These are phyloP conservation scores for Xylaria sp. DNA, from an alignment of 2,329 filamentous ascomycete genomes.

Conservation along the genomic window DNA sequence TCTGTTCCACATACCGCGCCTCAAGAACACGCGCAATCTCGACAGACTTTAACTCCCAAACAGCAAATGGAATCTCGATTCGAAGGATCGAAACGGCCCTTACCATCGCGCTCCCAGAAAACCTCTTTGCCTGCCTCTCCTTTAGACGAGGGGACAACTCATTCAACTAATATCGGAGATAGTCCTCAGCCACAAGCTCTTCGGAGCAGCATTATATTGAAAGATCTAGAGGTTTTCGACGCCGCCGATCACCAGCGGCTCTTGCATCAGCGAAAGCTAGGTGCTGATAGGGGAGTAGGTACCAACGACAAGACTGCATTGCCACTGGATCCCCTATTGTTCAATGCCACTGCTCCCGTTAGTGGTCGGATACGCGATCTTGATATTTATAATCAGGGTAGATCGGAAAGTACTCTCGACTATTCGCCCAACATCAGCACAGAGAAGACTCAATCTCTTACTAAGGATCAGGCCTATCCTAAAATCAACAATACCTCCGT, in stretches of 20 bases:
- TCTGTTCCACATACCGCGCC: constrained; percentile 1
- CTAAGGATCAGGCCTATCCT: not conserved
- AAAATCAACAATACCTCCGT: not conserved
- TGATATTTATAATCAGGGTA: not conserved
- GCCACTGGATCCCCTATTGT: not conserved
- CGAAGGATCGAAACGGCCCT: constrained; percentile 5
- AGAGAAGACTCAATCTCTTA: not conserved
- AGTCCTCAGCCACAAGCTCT: constrained; percentile 8
- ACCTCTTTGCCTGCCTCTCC: not conserved
- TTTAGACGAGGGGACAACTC: not conserved
- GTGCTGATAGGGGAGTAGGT: not conserved
- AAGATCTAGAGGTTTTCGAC: constrained; percentile 44
- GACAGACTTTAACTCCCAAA: constrained; percentile 22
- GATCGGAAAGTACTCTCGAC: not conserved
- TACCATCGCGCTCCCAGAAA: not conserved
- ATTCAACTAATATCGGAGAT: not conserved
- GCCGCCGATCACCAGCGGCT: constrained; percentile 37
- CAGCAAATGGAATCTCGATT: constrained; percentile 31
- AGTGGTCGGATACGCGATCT: not conserved
- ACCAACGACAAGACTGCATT: not conserved
- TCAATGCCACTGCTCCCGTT: not conserved
- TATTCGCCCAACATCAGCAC: not conserved
- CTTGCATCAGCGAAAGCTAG: constrained; percentile 2
- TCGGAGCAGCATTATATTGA: constrained; percentile 39
- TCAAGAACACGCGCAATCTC: constrained; percentile 20